phyloP scores from a whole-genome alignment of 2,329 filamentous ascomycete species.

The Metarhizium rileyi region DNA sequence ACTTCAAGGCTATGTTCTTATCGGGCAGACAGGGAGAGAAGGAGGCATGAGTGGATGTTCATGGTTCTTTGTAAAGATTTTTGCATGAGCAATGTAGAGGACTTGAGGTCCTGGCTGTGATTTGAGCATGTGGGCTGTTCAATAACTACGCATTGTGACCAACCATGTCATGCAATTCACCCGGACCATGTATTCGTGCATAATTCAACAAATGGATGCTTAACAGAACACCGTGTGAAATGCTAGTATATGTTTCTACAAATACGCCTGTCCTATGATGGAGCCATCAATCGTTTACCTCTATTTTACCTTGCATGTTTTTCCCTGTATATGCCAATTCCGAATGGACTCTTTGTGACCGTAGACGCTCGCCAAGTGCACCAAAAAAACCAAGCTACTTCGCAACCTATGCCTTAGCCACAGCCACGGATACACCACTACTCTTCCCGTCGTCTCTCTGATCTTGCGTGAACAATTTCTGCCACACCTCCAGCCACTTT shows the following conservation, averaged over 20 bases:
- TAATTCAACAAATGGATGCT: no score
- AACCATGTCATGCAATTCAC: no score
- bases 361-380: background rate
- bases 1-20: conserved; percentile 46
- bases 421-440: conserved; percentile 11
- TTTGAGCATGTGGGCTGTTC: background rate
- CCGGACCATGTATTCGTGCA: no score
- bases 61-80: background rate
- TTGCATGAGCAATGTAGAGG: background rate
- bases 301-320: background rate
- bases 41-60: background rate
- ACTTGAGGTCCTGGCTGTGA: background rate
- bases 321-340: background rate
- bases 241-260: background rate
- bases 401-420: conserved; percentile 19
- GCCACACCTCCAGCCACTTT: conserved; percentile 67
- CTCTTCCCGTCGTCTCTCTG: conserved; percentile 23
- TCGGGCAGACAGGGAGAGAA: conserved; percentile 10
- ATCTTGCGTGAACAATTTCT: conserved; percentile 55
- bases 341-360: background rate
- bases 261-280: background rate
- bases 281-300: background rate
- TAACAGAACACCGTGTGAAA: background rate
- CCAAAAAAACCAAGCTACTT: background rate
- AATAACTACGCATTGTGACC: no score